These are phyloP conservation scores for Botrytis porri DNA, from an alignment of 2,329 filamentous ascomycete species.

Conservation along the genomic window DNA sequence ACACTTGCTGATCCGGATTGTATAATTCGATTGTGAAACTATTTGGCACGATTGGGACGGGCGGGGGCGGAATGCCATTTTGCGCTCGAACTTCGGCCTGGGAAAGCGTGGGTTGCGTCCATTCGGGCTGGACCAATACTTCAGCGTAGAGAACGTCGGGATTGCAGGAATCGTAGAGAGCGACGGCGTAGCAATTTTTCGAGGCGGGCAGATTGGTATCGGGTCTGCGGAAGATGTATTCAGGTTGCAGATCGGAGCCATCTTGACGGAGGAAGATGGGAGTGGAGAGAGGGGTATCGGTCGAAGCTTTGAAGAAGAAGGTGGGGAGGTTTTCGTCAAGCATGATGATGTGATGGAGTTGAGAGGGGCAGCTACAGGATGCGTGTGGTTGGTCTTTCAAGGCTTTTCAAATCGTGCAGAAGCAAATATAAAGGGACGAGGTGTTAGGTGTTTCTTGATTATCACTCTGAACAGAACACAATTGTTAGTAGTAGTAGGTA, in stretches of 20 bases:
- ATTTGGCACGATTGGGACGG: constrained; percentile 71
- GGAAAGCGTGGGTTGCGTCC: constrained; percentile 78
- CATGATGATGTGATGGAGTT: constrained; percentile 50
- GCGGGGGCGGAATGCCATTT: constrained; percentile 61
- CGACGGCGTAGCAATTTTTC: constrained; percentile 81
- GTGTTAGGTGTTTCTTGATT: not conserved
- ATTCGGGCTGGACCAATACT: constrained; percentile 78
- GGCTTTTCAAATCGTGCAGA: not conserved
- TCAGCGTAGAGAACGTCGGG: constrained; percentile 84
- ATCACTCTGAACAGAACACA: not conserved
- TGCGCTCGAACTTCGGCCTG: constrained; percentile 74
- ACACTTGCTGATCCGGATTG: constrained; percentile 83
- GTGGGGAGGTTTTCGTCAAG: constrained; percentile 92
- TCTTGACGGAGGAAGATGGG: constrained; percentile 61
- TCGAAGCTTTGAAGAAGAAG: constrained; percentile 51
- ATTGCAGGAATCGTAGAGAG: constrained; percentile 77
- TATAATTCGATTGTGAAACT: constrained; percentile 85
- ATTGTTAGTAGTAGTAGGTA: not conserved
- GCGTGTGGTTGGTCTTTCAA: not conserved
- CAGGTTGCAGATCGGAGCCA: constrained; percentile 74
- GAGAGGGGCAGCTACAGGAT: not conserved
- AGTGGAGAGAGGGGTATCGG: constrained; percentile 54
- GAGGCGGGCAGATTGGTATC: constrained; percentile 68
- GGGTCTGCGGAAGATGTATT: constrained; percentile 76
- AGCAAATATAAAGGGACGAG: not conserved